Evolutionary conservation across 768 basidiomycete species (phyloP), one percentile per base, ranked within the genome.

Genomic region (Tylopilus cervinicoccineus): DNA sequence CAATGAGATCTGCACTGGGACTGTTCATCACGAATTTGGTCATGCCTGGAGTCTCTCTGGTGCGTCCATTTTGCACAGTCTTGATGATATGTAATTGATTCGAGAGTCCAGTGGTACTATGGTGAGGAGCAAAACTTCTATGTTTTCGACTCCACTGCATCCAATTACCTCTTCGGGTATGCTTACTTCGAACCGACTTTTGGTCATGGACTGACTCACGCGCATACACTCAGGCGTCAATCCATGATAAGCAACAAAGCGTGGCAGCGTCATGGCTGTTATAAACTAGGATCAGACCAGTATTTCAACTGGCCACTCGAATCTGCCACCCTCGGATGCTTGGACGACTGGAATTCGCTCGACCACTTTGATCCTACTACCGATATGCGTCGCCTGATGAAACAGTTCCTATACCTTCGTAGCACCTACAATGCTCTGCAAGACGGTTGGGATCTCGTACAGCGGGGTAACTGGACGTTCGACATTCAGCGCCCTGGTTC

Each of bases 51-150:
- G 80, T 94, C 40, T 77, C 89, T 7, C 65, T 95, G 67, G 84
- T 90, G 52, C 31, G 78, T 51, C 23, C 17, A 23, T 20, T 23
- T 38, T n/a, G 3, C 7, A 10, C 19, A 17, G 12, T 34, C 36
- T 27, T 3, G 17, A 16, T 38, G 38, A 27, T 2, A 13, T 31
- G 5, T 39, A 26, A 38, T 38, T 58, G 12, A 49, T n/a, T 47
- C 17, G 19, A 11, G 16, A 10, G 3, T 31, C 16, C 52, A 89
- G 82, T 70, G 81, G 42, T 96, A 76, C 69, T 96, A 93, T 61
- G 93, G 93, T 26, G 93, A 96, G 64, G 93, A 96, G 62, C 93
- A 96, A 61, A 81, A 82, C 49, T 83, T 96, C 64, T 96, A 95
- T 61, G 56, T 90, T 3, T 91, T 76, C 52, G 93, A 96, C 59